Evolutionary conservation across 1,139 yeast genomes (phyloP), one percentile per base, ranked within the genome.

Genomic region (Yamadazyma epiphylla): DNA sequence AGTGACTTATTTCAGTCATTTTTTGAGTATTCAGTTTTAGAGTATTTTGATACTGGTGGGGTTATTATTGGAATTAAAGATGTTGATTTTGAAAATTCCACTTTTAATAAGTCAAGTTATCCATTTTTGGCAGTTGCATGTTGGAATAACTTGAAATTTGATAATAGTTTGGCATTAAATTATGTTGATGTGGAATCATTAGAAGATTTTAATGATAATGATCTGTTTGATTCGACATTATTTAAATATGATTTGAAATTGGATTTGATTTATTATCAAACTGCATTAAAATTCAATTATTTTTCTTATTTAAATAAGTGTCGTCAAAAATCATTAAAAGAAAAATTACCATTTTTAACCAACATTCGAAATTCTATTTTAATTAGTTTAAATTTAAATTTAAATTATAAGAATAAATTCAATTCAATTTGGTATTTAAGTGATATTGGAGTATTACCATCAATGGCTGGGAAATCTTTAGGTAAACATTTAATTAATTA

Each of bases 401-500:
- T 45, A 22, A 32, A 35, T 23, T 38, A 28, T 26, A 30, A 32
- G 13, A 41, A 40, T 22, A 42, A 42, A 17, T 42, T 42, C 26
- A 45, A 49, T 34, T 31, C 38, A 25, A 53, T 63, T 34, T 64
- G 70, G 70, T 64, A 64, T 43, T 53, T 64, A 36, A 53, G 58
- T 45, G 70, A 64, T 43, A 49, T 64, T 35, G 68, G 69, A 19
- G 57, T 63, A 25, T 48, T 62, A 29, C 70, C 70, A 10, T 45
- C 60, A 12, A 60, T 60, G 62, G 54, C 60, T 38, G 70, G 70
- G 31, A 58, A 58, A 35, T 66, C 69, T 5, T 51, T 63, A 35
- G 70, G 67, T 29, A 57, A 54, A 41, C 44, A 52, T 30, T 49
- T 64, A 30, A 46, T 63, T 32, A 52, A 60, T 29, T 57, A 58